Conservation (phyloP, 2,329 filamentous ascomycete species). For the Venturia carpophila region DNA sequence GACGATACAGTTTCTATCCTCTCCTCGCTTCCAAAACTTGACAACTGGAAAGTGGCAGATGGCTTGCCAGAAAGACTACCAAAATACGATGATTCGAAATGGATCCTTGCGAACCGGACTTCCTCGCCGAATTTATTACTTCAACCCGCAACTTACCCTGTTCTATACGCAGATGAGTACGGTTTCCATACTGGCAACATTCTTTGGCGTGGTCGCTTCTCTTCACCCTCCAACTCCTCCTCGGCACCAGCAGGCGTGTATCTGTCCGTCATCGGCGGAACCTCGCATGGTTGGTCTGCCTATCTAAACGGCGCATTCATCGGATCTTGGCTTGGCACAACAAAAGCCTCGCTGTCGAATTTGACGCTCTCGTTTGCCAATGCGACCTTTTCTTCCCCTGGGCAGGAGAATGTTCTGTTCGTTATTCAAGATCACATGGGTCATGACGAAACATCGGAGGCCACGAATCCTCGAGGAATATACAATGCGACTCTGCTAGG, state of each 20-base stretch:
- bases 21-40: conserved; percentile 64
- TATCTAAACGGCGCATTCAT: conserved; percentile 56
- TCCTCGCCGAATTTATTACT: conserved; percentile 20
- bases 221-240: conserved; percentile 39
- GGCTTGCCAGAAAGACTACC: conserved; percentile 32
- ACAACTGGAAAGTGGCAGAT: conserved; percentile 55
- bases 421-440: conserved; percentile 54
- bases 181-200: conserved; percentile 63
- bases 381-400: conserved; percentile 26
- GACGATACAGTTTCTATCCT: conserved; percentile 26
- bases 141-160: conserved; percentile 45
- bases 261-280: conserved; percentile 58
- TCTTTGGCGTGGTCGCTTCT: conserved; percentile 63
- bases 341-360: conserved; percentile 30
- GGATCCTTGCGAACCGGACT: conserved; percentile 53
- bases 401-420: conserved; percentile 42
- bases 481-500: conserved; percentile 45
- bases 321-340: conserved; percentile 31
- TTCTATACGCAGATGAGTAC: conserved; percentile 62
- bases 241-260: conserved; percentile 47
- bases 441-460: conserved; percentile 41
- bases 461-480: conserved; percentile 43
- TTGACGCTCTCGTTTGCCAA: conserved; percentile 47
- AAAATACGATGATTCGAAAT: conserved; percentile 50
- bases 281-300: conserved; percentile 56